Evolutionary conservation across 768 basidiomycete genomes (phyloP).

Genomic region (Tubosaeta sp.): DNA sequence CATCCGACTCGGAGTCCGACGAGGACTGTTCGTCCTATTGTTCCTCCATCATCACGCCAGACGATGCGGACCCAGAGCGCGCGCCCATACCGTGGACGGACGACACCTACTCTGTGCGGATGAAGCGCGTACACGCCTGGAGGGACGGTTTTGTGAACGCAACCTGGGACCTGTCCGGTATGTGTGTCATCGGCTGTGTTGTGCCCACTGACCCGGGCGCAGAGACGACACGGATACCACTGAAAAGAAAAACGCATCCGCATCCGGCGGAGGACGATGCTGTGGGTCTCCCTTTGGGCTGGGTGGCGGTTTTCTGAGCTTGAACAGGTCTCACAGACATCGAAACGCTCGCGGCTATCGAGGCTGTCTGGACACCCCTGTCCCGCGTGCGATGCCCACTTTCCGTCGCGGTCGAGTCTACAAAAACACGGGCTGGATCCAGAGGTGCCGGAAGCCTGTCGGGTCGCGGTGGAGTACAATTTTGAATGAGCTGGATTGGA

Average conservation of each 20-base stretch:
- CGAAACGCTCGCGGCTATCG: slow-evolving; percentile 52
- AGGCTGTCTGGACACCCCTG: slow-evolving; percentile 55
- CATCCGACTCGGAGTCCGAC: slow-evolving; percentile 32
- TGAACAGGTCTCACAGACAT: slow-evolving; percentile 45
- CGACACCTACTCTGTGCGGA: slow-evolving; percentile 51
- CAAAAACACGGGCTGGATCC: slow-evolving; percentile 56
- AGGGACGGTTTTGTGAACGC: slow-evolving; percentile 53
- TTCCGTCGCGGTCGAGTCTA: slow-evolving; percentile 55
- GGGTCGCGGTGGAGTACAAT: slow-evolving; percentile 68
- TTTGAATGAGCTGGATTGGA: slow-evolving; percentile 44
- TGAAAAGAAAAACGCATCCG: slow-evolving; percentile 45
- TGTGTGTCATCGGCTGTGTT: slow-evolving; percentile 13
- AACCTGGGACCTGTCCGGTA: slow-evolving; percentile 40
- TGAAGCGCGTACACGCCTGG: slow-evolving; percentile 72
- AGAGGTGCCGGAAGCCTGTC: slow-evolving; percentile 63
- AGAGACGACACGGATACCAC: slow-evolving; percentile 28
- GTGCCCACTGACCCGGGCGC: slow-evolving; percentile 3
- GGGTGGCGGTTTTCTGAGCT: slow-evolving; percentile 11
- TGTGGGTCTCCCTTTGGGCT: slow-evolving; percentile 26
- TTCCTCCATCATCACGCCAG: slow-evolving; percentile 54
- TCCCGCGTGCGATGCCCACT: slow-evolving; percentile 70
- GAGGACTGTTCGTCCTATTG: slow-evolving; percentile 68
- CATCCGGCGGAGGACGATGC: slow-evolving; percentile 39
- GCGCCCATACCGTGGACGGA: slow-evolving; percentile 30
- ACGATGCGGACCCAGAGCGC: slow-evolving; percentile 28